Evolutionary conservation across 768 basidiomycete genomes (phyloP).

Genomic region (Leccinum subgranulosum): DNA sequence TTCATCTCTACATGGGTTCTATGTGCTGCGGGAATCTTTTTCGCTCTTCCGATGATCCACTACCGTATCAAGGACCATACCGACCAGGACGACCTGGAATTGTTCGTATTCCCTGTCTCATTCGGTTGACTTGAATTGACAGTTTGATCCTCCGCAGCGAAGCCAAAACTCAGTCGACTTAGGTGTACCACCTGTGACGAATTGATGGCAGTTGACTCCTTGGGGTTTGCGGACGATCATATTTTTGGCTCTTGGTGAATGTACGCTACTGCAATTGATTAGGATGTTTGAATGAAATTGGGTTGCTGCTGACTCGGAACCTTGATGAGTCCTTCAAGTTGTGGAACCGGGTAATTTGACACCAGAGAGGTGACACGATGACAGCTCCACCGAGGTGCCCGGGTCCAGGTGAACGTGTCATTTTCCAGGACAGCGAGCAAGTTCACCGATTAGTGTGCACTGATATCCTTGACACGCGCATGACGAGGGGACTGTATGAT

Average conservation of each 20-base stretch:
- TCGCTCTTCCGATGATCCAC: slow-evolving; percentile 73
- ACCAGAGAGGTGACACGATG: neutral
- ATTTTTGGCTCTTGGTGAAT: neutral
- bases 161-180: neutral
- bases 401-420: neutral
- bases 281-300: neutral
- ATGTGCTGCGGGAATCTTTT: slow-evolving; percentile 59
- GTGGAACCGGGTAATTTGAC: neutral
- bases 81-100: slow-evolving; percentile 47
- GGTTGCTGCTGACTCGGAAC: neutral
- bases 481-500: neutral
- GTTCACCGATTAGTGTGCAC: neutral
- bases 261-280: neutral
- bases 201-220: neutral
- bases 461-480: neutral
- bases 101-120: slow-evolving; percentile 34
- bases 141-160: slow-evolving; percentile 10
- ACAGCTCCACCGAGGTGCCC: neutral
- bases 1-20: slow-evolving; percentile 76
- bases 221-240: neutral
- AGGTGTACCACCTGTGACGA: neutral
- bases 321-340: neutral
- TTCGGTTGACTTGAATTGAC: slow-evolving; percentile 1
- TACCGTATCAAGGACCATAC: slow-evolving; percentile 63
- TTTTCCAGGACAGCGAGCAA: neutral